Evolutionary conservation across 1,139 yeast species (phyloP), one percentile per base, ranked within the genome.

Genomic region (Sugiyamaella grinbergsii): DNA sequence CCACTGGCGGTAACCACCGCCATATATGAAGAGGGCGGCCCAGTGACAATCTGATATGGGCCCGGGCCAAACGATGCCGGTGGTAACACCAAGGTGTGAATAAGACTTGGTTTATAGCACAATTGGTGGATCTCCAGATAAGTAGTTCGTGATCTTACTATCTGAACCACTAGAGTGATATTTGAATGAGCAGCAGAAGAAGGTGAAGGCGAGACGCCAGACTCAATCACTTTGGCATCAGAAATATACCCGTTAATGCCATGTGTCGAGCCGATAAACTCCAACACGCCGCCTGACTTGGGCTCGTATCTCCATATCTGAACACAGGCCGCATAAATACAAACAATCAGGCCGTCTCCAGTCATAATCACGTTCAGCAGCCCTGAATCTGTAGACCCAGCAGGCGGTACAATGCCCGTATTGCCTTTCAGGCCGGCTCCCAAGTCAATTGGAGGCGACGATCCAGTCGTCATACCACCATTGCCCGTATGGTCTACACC

Each of bases 11-110:
- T 49, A 6, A 59, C 55, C 10, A 62, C 54, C 3, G 62, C 60
- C 26, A 62, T 31, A 39, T 49, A 56, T 10, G 39, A 28, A 6
- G 39, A 42, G 11, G 32, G 28, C 11, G 23, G 24, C n/a, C 48
- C 54, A 34, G 44, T 40, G 26, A 40, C 37, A 10, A 56, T 45
- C 26, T 45, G 44, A 46, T 60, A 62, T 4, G 66, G 64, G 5
- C 63, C 63, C 1, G 58, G 55, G 22, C 64, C 65, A 1, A 60
- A 52, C 3, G 58, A 52, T 5, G 61, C 54, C 4, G 64, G 62
- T 5, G 66, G 66, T n/a, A 62, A 50, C 18, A 58, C 56, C 40
- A 61, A 42, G 7, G 57, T 47, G 34, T 54, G 45, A 10, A 55
- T 53, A 16, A 57, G 46, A 33, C 54, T 49, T n/a, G 55, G 52